Evolutionary conservation across 1,284 basidiomycete genomes (phyloP), one percentile per base, ranked within the genome.

Genomic region (Albatrellus sp.): DNA sequence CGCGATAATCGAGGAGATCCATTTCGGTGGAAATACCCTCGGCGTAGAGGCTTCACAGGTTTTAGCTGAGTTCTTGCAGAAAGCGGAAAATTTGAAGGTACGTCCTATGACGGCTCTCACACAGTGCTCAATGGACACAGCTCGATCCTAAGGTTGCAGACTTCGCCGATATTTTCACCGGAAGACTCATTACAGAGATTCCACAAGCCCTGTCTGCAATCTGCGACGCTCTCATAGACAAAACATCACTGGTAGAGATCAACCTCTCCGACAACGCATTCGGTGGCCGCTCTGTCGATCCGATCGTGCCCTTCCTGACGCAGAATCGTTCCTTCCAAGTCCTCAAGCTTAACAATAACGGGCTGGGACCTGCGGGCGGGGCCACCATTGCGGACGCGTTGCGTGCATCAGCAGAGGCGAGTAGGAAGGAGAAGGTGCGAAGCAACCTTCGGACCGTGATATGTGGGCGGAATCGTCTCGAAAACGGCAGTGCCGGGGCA

Each of bases 121-220:
- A 2, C 11, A 10, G 14, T n/a, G 29, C 40, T 29, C 44, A 46
- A 31, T 31, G 38, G 46, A 46, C 36, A 28, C 16, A 38, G 29
- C 37, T 45, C 44, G 37, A 37, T 41, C 32, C 41, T 44, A 56
- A 97, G 92, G 68, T 96, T 46, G 94, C 91, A 53, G 85, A 98
- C 68, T 88, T 98, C 54, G 88, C 91, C 40, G 96, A 98, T 67
- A 94, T 98, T 65, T 98, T 98, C 68, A 98, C 94, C 9, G 90
- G 93, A 42, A 85, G 96, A 48, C 75, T 97, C 54, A 98, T 98
- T 68, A 75, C 80, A 49, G 94, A 98, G 65, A 98, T 98, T 59
- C 96, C 96, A 3, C 77, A 72, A 54, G 89, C 94, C 2, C 79
- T 98, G 37, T 75, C 80, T 33, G 85, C 90, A 29, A 77, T 98